Evolutionary conservation across 2,329 filamentous ascomycete species (phyloP).

Genomic region (Colletotrichum lini): DNA sequence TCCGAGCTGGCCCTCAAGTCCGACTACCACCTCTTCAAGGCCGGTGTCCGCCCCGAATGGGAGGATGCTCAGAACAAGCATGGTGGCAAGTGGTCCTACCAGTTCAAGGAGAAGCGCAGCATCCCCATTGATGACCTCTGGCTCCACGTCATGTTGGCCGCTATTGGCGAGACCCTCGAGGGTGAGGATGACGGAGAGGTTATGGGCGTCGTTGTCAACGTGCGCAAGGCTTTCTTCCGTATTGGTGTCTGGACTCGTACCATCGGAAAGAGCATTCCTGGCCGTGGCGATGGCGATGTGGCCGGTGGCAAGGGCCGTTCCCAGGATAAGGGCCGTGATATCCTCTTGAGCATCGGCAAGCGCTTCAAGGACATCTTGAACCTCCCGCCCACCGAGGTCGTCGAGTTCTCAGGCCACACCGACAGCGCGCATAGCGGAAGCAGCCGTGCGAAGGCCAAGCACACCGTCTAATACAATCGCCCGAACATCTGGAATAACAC

Average conservation of each 20-base stretch:
- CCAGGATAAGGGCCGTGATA: conserved; percentile 85
- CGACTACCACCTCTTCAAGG: conserved; percentile 99
- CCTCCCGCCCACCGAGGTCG: conserved; percentile 80
- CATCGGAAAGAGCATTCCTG: conserved; percentile 86
- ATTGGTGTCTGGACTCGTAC: conserved; percentile 98
- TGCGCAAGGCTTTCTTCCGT: conserved; percentile 98
- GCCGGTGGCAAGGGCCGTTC: conserved; percentile 84
- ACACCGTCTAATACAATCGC: conserved; percentile 74
- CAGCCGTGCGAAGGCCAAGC: conserved; percentile 96
- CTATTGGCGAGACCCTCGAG: conserved; percentile 98
- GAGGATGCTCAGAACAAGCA: conserved; percentile 99
- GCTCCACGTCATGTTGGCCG: conserved; percentile 96
- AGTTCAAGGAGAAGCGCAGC: conserved; percentile 95
- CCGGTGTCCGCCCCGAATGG: conserved; percentile 97
- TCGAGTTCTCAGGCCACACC: conserved; percentile 98
- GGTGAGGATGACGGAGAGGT: conserved; percentile 95
- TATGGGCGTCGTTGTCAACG: conserved; percentile 99
- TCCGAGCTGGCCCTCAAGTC: conserved; percentile 97
- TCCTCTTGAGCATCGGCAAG: conserved; percentile 86
- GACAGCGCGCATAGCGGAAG: conserved; percentile 94
- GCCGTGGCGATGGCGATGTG: conserved; percentile 80
- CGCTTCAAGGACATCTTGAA: conserved; percentile 95
- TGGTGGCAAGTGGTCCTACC: conserved; percentile 98
- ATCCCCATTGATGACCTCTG: conserved; percentile 95
- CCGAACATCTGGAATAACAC: conserved; percentile 14